Evolutionary conservation across 2,329 filamentous ascomycete species (phyloP), one percentile per base, ranked within the genome.

Genomic region (Epichloe gansuensis): DNA sequence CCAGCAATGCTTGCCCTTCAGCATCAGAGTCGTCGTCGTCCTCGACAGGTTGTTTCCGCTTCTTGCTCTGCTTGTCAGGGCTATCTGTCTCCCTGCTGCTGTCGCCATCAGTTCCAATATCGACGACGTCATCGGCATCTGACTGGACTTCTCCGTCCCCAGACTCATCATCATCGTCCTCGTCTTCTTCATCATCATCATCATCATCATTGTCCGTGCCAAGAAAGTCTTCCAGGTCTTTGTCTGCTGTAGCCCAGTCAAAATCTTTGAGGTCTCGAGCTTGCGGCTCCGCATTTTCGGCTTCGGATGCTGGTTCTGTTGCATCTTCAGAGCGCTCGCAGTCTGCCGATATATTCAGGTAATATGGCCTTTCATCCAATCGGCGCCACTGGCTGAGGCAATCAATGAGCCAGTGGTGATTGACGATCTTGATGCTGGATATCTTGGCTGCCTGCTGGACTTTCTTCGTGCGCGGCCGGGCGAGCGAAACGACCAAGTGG

Each of bases 371-470:
- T 65, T 96, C 91, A 52, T 93, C 83, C 11, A 94, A 73, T 53
- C 80, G 83, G 57, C 79, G 75, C 93, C 93, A 98, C 65, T 86
- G 85, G 28, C 82, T 85, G 57, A 97, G 81, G 52, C 85, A 94
- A 59, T 91, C 86, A 35, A 84, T 77, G 34, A 98, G 81, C 93
- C 93, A 98, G 61, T 88, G 82, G 51, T 90, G 86, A 60, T 85
- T 90, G 47, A 98, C 93, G 54, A 98, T 95, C 65, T 90, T 91
- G 67, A 97, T 87, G 50, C 82, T 81, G 0, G 85, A 75, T 52
- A 89, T 86, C 57, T 83, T 82, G 13, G 87, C 84, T 0, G 93
- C 93, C 67, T 91, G 85, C 47, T 88, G 85, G 44, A 97, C 89
- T 69, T 98, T 98, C 51, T 88, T 85, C 0, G 93, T 97, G 23